These are phyloP conservation scores for Cardamine resedifolia DNA, from an alignment of 345 rosid species.

Conservation along the genomic window DNA sequence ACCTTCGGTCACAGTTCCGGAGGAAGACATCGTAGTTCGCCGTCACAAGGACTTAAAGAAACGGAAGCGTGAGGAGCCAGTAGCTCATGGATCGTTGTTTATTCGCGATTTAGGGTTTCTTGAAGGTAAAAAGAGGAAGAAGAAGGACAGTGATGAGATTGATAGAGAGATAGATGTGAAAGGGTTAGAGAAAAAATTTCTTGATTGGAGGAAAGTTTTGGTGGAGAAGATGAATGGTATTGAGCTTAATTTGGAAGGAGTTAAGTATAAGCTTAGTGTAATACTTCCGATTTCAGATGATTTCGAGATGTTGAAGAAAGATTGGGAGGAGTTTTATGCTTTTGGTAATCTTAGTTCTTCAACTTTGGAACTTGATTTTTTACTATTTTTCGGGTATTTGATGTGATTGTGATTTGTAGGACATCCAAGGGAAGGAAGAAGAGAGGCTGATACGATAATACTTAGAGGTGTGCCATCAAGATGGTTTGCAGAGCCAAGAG, in stretches of 20 bases:
- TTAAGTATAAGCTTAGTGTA: constrained; percentile 63
- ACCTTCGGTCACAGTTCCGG: constrained; percentile 54
- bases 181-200: constrained; percentile 62
- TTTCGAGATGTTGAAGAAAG: constrained; percentile 68
- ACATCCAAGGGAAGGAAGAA: constrained; percentile 55
- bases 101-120: constrained; percentile 84
- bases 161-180: constrained; percentile 45
- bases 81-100: constrained; percentile 65
- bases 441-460: constrained; percentile 76
- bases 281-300: constrained; percentile 61
- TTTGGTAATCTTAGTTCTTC: constrained; percentile 55
- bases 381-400: background rate
- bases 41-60: constrained; percentile 80
- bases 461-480: constrained; percentile 80
- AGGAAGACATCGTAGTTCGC: constrained; percentile 61
- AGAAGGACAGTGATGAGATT: constrained; percentile 25
- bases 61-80: constrained; percentile 83
- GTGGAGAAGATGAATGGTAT: constrained; percentile 82
- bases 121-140: constrained; percentile 33
- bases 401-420: constrained; percentile 42
- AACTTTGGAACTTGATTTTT: background rate
- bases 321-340: constrained; percentile 73
- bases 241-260: constrained; percentile 79
- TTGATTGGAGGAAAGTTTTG: constrained; percentile 70
- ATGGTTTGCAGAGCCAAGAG: constrained; percentile 95